Base-by-base conservation (phyloP, 805 yeast genomes). In the Isabelozyma rhagii region DNA sequence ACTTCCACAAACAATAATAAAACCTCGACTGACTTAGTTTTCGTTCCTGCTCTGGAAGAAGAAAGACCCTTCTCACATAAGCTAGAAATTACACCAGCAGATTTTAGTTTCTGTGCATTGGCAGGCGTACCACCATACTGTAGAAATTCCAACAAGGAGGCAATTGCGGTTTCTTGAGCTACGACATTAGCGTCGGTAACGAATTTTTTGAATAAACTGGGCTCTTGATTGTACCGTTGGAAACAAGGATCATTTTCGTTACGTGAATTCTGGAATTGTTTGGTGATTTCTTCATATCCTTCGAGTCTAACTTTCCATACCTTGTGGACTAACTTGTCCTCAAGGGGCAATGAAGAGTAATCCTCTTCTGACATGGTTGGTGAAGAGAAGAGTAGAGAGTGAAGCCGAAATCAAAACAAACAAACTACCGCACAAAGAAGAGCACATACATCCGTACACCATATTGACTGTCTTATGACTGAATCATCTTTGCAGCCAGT, bases 291-390 rank as follows among this genome's bases (percentile, higher is more conserved):
- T 48, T 84, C 87, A 64, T 92, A 93, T 0, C 93, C 97, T 14
- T 75, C 80, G 48, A 80, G 71, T 52, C 99, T 83, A 11, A 83
- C 97, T 67, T 90, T 92, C 98, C 98, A 94, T 13, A 56, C 80
- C 61, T 86, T 85, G 63, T 87, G 91, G 7, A 66, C 71, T 46
- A 87, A 68, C 47, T 90, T 75, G 47, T 87, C 90, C 14, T 79
- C 81, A 25, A 90, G 63, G 1, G 96, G 84, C 42, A 90, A 70
- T 5, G 75, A 59, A 21, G 84, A 73, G 57, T 75, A 85, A 58
- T 88, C 94, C 47, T 54, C 57, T 39, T 76, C 81, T 41, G 69
- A 53, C 71, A 66, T 67, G 15, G 28, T 49, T 34, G 8, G 10
- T 39, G 18, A 39, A 39, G 15, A 39, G 41, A 39, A 39, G 41